phyloP scores from a whole-genome alignment of 2,329 filamentous ascomycete genomes.

The Sphaerulina populicola region DNA sequence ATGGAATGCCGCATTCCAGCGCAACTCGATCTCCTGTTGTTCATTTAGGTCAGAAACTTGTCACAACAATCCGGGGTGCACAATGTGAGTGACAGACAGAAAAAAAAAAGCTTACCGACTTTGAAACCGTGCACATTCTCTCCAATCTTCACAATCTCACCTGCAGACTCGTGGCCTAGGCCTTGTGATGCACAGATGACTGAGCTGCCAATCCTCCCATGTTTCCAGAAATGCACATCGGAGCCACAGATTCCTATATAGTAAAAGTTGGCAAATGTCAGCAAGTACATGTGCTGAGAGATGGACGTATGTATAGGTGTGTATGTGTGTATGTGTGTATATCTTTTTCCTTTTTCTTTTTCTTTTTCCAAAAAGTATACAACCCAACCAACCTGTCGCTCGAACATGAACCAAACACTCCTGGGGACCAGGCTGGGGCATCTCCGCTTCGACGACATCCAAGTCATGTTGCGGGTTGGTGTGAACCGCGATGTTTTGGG shows the following conservation, averaged over 20 bases:
- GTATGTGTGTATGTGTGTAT: too few relatives aligned
- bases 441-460: slow-evolving; percentile 20
- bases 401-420: slow-evolving; percentile 30
- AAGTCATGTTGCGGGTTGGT: slow-evolving; percentile 31
- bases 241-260: slow-evolving; percentile 27
- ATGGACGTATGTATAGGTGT: too few relatives aligned
- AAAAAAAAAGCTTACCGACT: slow-evolving; percentile 17
- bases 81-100: background rate
- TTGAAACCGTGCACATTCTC: slow-evolving; percentile 20
- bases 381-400: slow-evolving; percentile 19
- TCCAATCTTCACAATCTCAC: slow-evolving; percentile 23
- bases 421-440: slow-evolving; percentile 24
- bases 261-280: too few relatives aligned
- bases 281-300: too few relatives aligned
- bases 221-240: slow-evolving; percentile 31
- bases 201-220: slow-evolving; percentile 26
- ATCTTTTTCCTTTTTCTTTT: too few relatives aligned
- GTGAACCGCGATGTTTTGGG: slow-evolving; percentile 28
- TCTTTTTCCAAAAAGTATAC: too few relatives aligned
- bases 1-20: slow-evolving; percentile 31
- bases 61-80: background rate
- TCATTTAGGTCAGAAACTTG: background rate
- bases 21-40: slow-evolving; percentile 28
- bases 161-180: slow-evolving; percentile 29
- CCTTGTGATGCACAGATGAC: slow-evolving; percentile 20